Conservation (phyloP, 1,284 basidiomycete genomes). For the Dichomitus squalens region DNA sequence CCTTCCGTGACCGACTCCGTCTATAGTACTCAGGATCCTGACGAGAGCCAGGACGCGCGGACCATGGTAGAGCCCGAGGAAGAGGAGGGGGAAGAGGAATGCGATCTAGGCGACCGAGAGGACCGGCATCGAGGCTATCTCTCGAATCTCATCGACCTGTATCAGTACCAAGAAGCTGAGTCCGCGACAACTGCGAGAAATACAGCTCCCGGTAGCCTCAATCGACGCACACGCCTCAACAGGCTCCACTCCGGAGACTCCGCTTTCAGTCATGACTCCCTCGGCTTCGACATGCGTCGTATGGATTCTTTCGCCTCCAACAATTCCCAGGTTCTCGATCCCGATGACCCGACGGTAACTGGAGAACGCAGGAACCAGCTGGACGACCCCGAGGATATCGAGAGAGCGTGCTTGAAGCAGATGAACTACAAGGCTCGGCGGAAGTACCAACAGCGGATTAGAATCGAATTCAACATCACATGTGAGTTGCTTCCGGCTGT, state of each 20-base stretch:
- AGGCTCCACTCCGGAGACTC: slow-evolving; percentile 14
- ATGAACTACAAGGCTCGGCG: slow-evolving; percentile 69
- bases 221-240: not conserved
- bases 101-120: slow-evolving; percentile 25
- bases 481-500: slow-evolving; percentile 42
- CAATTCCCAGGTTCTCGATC: slow-evolving; percentile 35
- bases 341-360: slow-evolving; percentile 36
- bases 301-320: too few relatives aligned
- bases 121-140: slow-evolving; percentile 38
- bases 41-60: not conserved
- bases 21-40: slow-evolving; percentile 21
- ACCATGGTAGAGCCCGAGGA: too few relatives aligned
- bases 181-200: not conserved
- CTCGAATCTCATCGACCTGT: slow-evolving; percentile 57
- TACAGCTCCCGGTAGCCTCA: not conserved
- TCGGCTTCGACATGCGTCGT: too few relatives aligned
- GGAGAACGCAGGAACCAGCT: slow-evolving; percentile 38
- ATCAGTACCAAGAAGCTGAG: slow-evolving; percentile 40
- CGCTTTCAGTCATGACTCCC: slow-evolving; percentile 12
- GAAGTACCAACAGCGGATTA: slow-evolving; percentile 61
- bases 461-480: slow-evolving; percentile 71
- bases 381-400: slow-evolving; percentile 62
- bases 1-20: slow-evolving; percentile 11
- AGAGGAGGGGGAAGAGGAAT: slow-evolving; percentile 1
- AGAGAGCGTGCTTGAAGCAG: slow-evolving; percentile 54